A percentile compares a stretch with the other conserved stretches of the same genome.
Conservation (phyloP, 306 rosid genomes). For the Arachis stenosperma region DNA sequence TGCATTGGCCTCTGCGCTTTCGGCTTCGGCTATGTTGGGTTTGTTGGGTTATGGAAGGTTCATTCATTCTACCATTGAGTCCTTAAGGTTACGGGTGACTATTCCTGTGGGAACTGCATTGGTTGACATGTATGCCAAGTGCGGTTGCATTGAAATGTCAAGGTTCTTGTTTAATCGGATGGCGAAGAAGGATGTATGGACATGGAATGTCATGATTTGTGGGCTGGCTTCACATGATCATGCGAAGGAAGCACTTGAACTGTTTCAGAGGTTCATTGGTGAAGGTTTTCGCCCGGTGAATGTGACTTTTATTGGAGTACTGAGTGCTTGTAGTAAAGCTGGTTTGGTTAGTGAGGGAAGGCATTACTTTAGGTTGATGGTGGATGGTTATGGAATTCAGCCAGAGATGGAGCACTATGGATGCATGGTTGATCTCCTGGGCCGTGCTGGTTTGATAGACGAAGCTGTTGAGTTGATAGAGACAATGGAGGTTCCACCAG, state of each 20-base stretch:
- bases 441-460: conserved; percentile 65
- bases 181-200: conserved; percentile 59
- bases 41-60: conserved; percentile 62
- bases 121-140: conserved; percentile 87
- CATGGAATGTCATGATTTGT: conserved; percentile 87
- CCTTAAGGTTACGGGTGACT: conserved; percentile 51
- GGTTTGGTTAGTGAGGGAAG: conserved; percentile 70
- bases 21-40: conserved; percentile 70
- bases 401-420: conserved; percentile 92
- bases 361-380: conserved; percentile 64
- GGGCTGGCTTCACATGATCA: conserved; percentile 74
- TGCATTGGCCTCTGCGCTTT: conserved; percentile 56
- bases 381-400: conserved; percentile 51
- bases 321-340: conserved; percentile 76
- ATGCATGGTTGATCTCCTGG: conserved; percentile 83
- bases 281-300: conserved; percentile 63
- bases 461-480: conserved; percentile 64
- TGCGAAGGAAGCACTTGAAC: conserved; percentile 56
- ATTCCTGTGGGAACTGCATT: conserved; percentile 63
- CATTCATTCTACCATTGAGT: conserved; percentile 59
- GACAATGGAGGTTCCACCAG: conserved; percentile 55
- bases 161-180: conserved; percentile 56
- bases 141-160: conserved; percentile 72
- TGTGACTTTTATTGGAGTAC: conserved; percentile 71
- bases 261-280: conserved; percentile 53